Conservation (phyloP, 768 basidiomycete species). For the Sarcodon sp. region DNA sequence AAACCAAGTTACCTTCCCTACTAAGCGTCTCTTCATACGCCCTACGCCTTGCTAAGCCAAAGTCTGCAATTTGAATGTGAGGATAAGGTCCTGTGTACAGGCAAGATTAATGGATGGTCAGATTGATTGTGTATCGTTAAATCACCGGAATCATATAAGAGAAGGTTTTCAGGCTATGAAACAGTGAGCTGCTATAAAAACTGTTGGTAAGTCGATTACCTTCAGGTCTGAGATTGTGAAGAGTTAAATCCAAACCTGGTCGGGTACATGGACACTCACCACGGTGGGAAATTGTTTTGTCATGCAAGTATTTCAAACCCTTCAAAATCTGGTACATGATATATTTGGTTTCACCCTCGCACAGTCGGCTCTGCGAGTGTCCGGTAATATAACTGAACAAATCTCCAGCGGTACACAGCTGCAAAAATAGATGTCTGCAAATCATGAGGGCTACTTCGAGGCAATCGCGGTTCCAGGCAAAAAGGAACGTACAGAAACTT, state of each 20-base stretch:
- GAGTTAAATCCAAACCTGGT: neutral
- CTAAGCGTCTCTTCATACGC: constrained; percentile 71
- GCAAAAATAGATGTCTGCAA: constrained; percentile 66
- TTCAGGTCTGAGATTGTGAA: neutral
- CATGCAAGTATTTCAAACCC: constrained; percentile 60
- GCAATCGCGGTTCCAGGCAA: neutral
- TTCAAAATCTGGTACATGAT: constrained; percentile 72
- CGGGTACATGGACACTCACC: constrained; percentile 27
- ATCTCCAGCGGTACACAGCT: constrained; percentile 78
- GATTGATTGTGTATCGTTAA: no score
- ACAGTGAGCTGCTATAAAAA: neutral
- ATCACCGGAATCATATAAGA: constrained; percentile 33
- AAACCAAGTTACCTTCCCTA: neutral
- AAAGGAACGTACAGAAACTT: constrained; percentile 10
- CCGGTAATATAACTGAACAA: constrained; percentile 77
- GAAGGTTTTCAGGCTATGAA: constrained; percentile 69
- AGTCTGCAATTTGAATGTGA: constrained; percentile 76
- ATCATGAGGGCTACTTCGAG: neutral
- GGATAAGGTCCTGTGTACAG: constrained; percentile 65
- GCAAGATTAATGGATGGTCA: neutral
- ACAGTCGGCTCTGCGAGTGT: constrained; percentile 40
- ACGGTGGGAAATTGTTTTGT: constrained; percentile 63
- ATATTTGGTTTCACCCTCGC: constrained; percentile 76
- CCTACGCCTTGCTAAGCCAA: constrained; percentile 70
- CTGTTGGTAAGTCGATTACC: neutral